phyloP scores from a whole-genome alignment of 352 stramenopile genomes.

The Globisporangium cylindrosporum region DNA sequence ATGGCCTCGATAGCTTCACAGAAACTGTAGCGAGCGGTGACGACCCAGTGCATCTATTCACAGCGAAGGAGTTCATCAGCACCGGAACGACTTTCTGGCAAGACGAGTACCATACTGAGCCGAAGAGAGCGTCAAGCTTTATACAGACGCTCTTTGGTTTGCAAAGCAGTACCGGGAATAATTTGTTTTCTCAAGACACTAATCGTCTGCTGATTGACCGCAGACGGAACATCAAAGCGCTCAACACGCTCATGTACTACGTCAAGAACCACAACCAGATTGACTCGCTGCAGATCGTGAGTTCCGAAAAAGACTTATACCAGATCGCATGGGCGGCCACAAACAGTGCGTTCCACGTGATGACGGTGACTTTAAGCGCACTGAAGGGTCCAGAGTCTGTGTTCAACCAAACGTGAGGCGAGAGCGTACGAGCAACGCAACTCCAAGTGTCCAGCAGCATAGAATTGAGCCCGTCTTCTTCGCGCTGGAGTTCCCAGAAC shows the following conservation, averaged over 20 bases:
- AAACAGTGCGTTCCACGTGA: conserved; percentile 44
- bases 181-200: conserved; percentile 73
- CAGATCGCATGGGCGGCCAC: conserved; percentile 66
- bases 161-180: conserved; percentile 17
- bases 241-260: conserved; percentile 65
- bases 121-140: conserved; percentile 42
- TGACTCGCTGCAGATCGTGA: conserved; percentile 42
- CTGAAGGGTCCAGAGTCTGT: not conserved
- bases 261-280: conserved; percentile 29
- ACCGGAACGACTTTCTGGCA: conserved; percentile 70
- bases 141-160: conserved; percentile 57
- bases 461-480: not conserved
- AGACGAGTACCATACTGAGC: conserved; percentile 42
- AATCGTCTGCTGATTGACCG: conserved; percentile 68
- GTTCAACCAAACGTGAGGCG: not conserved
- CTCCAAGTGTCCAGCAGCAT: not conserved
- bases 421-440: not conserved
- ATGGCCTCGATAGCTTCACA: conserved; percentile 52
- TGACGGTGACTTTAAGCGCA: conserved; percentile 4
- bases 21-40: conserved; percentile 5
- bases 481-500: not conserved
- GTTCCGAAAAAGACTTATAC: conserved; percentile 68
- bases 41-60: conserved; percentile 60
- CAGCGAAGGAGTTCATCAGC: conserved; percentile 32
- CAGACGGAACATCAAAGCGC: conserved; percentile 26